phyloP scores from a whole-genome alignment of 305 asterid genomes.

The Fraxinus greggii region DNA sequence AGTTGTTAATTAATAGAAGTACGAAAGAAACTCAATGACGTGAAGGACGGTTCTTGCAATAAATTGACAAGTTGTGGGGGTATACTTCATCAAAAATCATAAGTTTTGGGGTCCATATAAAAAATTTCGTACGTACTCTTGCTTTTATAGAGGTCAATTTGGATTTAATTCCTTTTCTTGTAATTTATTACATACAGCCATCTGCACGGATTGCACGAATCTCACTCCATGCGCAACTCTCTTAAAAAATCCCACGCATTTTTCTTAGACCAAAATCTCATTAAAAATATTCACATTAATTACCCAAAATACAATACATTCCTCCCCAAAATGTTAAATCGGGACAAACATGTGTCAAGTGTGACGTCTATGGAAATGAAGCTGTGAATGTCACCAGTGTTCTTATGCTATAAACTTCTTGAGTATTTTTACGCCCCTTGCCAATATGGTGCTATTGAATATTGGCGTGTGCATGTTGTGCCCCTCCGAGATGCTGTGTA shows the following conservation, averaged over 20 bases:
- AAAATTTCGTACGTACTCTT: background rate
- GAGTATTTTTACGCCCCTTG: background rate
- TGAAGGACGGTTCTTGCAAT: background rate
- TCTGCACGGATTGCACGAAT: background rate
- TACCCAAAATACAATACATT: background rate
- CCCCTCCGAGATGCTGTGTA: background rate
- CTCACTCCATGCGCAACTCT: background rate
- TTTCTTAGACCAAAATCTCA: background rate
- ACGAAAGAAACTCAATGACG: background rate
- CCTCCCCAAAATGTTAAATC: background rate
- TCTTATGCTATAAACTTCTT: background rate
- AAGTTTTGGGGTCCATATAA: background rate
- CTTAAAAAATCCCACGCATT: background rate
- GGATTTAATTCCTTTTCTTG: background rate
- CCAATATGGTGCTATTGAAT: background rate
- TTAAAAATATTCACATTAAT: background rate
- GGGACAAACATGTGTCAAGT: background rate
- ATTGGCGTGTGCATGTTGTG: background rate
- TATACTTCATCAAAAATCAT: background rate
- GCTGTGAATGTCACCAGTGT: background rate
- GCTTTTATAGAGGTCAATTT: background rate
- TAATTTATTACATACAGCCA: background rate
- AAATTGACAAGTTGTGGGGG: background rate
- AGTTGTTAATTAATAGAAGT: background rate
- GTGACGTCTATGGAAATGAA: background rate